Evolutionary conservation across 1,284 basidiomycete genomes (phyloP), one percentile per base, ranked within the genome.

Genomic region (Rhodotorula sp.): DNA sequence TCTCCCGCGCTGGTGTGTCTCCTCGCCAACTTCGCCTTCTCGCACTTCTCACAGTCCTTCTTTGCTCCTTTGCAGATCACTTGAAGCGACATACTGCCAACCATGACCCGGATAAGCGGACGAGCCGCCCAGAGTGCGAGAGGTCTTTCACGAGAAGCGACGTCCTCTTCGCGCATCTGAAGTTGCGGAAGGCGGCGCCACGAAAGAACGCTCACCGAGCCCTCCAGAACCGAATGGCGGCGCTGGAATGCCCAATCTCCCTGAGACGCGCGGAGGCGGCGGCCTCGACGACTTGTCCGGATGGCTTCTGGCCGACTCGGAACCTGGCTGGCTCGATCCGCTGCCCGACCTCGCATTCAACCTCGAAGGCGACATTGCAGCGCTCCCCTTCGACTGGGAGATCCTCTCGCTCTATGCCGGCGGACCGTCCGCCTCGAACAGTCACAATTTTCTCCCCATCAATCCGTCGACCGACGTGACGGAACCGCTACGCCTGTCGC

Each of bases 101-200:
- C 20, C 59, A 59, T 16, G 59, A 59, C 24, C 47, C 59, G 31
- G 16, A 34, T 10, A 47, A 48, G 3, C 4, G 20, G 3, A 30
- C 16, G 6, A 31, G 24, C 31, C 51, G 59, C 30, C 59, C 59
- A 22, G 59, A 59, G 11, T 59, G 59, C 47, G 59, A 47, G 4
- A 30, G 59, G 10, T 31, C 13, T 16, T 59, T 59, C 31, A 24
- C 59, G 5, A 47, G 59, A 10, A n/a, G 8, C 9, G 59, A 59
- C 15, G 59, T 59, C 6, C 59, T 59, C 47, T 30, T 48, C 31
- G 47, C 59, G 1, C 59, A 59, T 22, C 5, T 59, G 59, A 59
- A 4, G 10, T 30, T 34, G 34, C 34, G 4, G 47, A 34, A 2
- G 47, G 46, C 9, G 44, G 24, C 15, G 44, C 44, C n/a, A 22